Evolutionary conservation across 148 eudicot genomes (phyloP).

Genomic region (Rhododendron mucronatum): DNA sequence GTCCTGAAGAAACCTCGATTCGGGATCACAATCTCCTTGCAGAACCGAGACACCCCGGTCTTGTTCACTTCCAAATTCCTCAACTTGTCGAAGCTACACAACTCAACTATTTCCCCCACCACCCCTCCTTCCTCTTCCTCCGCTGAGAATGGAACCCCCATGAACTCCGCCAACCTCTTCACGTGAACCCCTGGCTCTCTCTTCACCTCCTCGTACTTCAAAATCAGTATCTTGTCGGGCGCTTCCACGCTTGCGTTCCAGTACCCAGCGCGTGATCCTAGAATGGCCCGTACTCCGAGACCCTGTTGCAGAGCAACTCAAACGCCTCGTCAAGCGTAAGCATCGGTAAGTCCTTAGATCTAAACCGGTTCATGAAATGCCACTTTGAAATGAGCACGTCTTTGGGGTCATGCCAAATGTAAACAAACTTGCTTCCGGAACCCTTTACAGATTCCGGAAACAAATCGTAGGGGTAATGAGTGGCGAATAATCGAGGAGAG

Average conservation of each 20-base stretch:
- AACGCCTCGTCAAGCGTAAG: conserved; percentile 3
- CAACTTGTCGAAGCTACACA: too few relatives aligned
- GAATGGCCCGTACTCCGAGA: conserved; percentile 14
- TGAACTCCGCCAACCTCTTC: conserved; percentile 12
- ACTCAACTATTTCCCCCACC: too few relatives aligned
- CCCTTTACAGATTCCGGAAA: background rate
- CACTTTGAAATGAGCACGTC: conserved; percentile 14
- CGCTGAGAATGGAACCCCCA: conserved; percentile 5
- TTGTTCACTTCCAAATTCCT: too few relatives aligned
- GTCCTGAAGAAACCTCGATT: too few relatives aligned
- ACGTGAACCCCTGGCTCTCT: background rate
- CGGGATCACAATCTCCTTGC: too few relatives aligned
- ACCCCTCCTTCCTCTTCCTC: too few relatives aligned
- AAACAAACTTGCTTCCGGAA: conserved; percentile 14
- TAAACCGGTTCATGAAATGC: conserved; percentile 4
- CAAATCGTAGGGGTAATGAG: conserved; percentile 11
- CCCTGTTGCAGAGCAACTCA: conserved; percentile 13
- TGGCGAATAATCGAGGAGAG: conserved; percentile 5
- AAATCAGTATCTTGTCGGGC: conserved; percentile 2
- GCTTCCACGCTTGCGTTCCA: conserved; percentile 3
- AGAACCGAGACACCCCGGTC: too few relatives aligned
- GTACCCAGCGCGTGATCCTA: conserved; percentile 5
- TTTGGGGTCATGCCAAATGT: conserved; percentile 12
- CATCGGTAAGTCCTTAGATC: background rate
- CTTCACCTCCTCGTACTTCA: conserved; percentile 15